Evolutionary conservation across 106 monocot genomes (phyloP).

Genomic region (Dendrobium nobile): DNA sequence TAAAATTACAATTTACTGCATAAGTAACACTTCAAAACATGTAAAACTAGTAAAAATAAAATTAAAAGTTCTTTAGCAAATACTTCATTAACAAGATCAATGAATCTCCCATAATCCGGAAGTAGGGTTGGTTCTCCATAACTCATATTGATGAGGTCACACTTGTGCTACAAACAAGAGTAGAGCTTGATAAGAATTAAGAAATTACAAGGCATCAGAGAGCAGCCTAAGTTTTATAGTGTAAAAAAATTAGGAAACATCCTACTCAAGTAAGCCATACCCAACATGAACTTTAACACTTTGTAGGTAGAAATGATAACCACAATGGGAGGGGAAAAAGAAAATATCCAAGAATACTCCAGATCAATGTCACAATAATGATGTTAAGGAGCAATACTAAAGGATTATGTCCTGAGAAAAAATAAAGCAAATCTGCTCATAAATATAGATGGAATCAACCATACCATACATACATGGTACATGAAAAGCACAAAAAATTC

Average conservation of each 20-base stretch:
- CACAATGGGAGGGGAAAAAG: background rate
- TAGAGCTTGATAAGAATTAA: background rate
- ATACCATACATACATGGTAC: background rate
- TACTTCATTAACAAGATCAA: conserved; percentile 93
- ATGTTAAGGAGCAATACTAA: background rate
- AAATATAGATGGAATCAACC: background rate
- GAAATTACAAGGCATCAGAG: background rate
- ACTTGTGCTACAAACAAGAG: conserved; percentile 74
- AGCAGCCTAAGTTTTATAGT: background rate
- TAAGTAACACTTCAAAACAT: background rate
- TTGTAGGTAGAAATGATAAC: background rate
- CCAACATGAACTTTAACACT: background rate
- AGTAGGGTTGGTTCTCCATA: conserved; percentile 85
- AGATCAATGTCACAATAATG: background rate
- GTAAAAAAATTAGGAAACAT: background rate
- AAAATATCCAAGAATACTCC: background rate
- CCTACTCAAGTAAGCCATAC: background rate
- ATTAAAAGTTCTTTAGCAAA: background rate
- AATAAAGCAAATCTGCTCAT: background rate
- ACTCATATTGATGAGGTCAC: conserved; percentile 99
- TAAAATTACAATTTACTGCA: conserved; percentile 18
- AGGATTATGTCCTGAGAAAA: background rate
- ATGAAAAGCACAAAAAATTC: background rate
- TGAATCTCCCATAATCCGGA: conserved; percentile 94
- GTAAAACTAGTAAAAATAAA: background rate